Conservation (phyloP, 306 rosid genomes). For the Aeschynomene evenia region DNA sequence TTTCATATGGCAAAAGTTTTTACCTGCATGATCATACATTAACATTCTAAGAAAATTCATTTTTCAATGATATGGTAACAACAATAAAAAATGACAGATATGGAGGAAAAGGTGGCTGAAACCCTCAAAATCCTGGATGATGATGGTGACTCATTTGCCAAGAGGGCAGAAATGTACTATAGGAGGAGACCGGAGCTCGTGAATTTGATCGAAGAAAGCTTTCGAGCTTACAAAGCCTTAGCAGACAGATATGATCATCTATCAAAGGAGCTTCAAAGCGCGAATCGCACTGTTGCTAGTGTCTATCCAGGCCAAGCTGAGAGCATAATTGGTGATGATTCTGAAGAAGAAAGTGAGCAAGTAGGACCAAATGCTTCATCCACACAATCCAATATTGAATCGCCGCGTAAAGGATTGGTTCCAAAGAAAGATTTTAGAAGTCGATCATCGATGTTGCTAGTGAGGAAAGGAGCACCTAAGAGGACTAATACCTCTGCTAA, state of each 20-base stretch:
- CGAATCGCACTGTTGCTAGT: conserved; percentile 88
- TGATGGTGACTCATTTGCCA: conserved; percentile 87
- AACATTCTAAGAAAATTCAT: neutral
- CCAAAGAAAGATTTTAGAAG: conserved; percentile 57
- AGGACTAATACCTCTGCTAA: conserved; percentile 37
- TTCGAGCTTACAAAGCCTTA: conserved; percentile 72
- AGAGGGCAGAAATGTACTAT: conserved; percentile 95
- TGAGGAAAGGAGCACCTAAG: conserved; percentile 44
- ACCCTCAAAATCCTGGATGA: conserved; percentile 66
- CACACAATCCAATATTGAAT: conserved; percentile 13
- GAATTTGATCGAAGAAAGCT: conserved; percentile 64
- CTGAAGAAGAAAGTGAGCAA: conserved; percentile 43
- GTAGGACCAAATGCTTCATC: conserved; percentile 36
- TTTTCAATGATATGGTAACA: neutral
- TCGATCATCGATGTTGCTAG: conserved; percentile 51
- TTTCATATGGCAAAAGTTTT: conserved; percentile 1
- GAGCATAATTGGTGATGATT: conserved; percentile 54
- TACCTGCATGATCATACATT: neutral
- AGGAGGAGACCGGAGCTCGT: conserved; percentile 80
- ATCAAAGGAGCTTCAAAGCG: conserved; percentile 82
- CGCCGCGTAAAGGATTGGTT: conserved; percentile 22
- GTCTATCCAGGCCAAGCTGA: conserved; percentile 80
- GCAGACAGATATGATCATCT: conserved; percentile 82
- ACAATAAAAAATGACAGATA: conserved; percentile 45
- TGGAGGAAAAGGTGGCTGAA: conserved; percentile 76